These are phyloP conservation scores for Scytalidium sp. DNA, from an alignment of 2,329 filamentous ascomycete species.

Conservation along the genomic window DNA sequence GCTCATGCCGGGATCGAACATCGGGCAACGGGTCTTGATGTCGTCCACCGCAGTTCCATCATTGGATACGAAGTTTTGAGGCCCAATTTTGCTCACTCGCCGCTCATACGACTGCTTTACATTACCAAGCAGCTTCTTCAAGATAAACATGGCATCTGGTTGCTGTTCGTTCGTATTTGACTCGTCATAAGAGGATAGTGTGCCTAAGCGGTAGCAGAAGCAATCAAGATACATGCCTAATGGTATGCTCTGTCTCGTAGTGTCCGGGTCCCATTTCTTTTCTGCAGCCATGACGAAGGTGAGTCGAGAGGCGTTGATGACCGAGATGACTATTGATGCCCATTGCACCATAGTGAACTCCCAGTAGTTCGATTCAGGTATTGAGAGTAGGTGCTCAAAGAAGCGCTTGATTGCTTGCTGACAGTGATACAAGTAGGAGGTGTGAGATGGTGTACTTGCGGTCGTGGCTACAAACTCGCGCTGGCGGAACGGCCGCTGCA, in stretches of 20 bases:
- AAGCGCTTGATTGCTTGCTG: constrained; percentile 16
- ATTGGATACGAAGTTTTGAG: constrained; percentile 10
- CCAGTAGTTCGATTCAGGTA: constrained; percentile 14
- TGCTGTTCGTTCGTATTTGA: background rate
- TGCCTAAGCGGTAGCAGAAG: constrained; percentile 20
- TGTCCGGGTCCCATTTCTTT: constrained; percentile 18
- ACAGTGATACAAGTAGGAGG: constrained; percentile 14
- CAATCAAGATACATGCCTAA: constrained; percentile 26
- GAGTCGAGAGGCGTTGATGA: constrained; percentile 19
- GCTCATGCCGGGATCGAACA: constrained; percentile 15
- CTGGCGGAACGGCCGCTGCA: constrained; percentile 16
- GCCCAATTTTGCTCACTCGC: constrained; percentile 12
- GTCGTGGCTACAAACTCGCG: background rate
- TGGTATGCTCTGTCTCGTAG: constrained; percentile 19
- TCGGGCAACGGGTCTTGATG: constrained; percentile 18
- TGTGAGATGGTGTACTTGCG: constrained; percentile 1
- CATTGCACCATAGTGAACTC: constrained; percentile 19
- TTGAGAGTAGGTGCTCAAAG: constrained; percentile 22
- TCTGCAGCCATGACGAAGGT: constrained; percentile 23
- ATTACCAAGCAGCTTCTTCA: constrained; percentile 18
- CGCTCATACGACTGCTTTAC: constrained; percentile 21
- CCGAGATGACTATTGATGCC: constrained; percentile 14
- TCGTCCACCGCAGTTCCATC: constrained; percentile 5
- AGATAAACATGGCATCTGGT: constrained; percentile 19
- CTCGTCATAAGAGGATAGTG: constrained; percentile 10